phyloP scores from a whole-genome alignment of 805 yeast species.

The Saccharomyces paradoxus region DNA sequence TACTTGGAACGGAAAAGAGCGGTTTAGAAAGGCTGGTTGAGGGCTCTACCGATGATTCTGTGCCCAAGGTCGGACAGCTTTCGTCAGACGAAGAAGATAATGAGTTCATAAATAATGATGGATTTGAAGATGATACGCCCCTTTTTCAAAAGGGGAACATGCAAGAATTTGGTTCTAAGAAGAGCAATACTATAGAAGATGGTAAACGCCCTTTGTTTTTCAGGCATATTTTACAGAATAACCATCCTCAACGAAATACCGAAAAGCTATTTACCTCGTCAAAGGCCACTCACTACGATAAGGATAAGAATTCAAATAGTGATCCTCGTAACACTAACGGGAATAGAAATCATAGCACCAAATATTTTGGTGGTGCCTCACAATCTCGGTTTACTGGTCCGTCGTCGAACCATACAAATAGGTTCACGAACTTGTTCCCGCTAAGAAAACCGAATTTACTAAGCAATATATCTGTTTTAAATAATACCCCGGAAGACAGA shows the following conservation, averaged over 20 bases:
- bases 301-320: neutral
- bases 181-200: neutral
- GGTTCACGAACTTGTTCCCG: neutral
- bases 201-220: neutral
- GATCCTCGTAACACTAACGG: neutral
- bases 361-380: neutral
- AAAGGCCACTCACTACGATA: neutral
- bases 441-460: slow-evolving; percentile 19
- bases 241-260: neutral
- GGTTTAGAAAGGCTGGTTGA: neutral
- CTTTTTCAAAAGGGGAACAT: neutral
- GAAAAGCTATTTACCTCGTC: neutral
- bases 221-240: neutral
- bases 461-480: slow-evolving; percentile 19
- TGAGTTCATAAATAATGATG: slow-evolving; percentile 12
- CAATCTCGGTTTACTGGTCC: neutral
- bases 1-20: neutral
- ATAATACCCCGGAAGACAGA: slow-evolving; percentile 19
- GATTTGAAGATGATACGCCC: slow-evolving; percentile 10
- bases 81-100: slow-evolving; percentile 34
- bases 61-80: slow-evolving; percentile 30
- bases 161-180: neutral
- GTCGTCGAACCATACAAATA: neutral
- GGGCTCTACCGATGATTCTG: slow-evolving; percentile 11
- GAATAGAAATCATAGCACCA: neutral